Percentiles rank a stretch among this genome's conserved stretches.
Evolutionary conservation across 169 alveolate species (phyloP).

Genomic region (Hepatocystis sp.): DNA sequence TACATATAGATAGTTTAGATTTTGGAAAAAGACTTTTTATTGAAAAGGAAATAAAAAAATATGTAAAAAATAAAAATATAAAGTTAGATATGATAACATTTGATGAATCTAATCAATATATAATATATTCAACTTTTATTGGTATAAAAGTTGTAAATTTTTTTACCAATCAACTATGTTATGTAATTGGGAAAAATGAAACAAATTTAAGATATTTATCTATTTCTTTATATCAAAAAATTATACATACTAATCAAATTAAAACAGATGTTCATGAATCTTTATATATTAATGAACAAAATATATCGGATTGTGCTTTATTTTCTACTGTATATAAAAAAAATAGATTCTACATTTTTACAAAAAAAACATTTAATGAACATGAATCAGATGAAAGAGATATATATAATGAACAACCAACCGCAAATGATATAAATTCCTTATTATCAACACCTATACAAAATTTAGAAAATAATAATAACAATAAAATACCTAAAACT

Average conservation of each 20-base stretch:
- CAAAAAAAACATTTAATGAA: constrained; percentile 92
- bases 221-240: constrained; percentile 81
- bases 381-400: constrained; percentile 93
- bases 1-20: constrained; percentile 92
- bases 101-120: constrained; percentile 95
- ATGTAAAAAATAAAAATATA: constrained; percentile 78
- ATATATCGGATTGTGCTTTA: constrained; percentile 77
- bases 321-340: constrained; percentile 81
- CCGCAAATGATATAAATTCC: constrained; percentile 72
- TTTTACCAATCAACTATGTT: constrained; percentile 80
- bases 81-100: constrained; percentile 87
- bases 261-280: constrained; percentile 37
- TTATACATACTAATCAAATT: constrained; percentile 41
- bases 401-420: constrained; percentile 92
- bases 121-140: constrained; percentile 93
- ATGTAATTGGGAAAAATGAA: constrained; percentile 84
- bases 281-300: constrained; percentile 46
- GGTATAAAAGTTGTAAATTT: constrained; percentile 95
- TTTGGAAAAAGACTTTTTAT: constrained; percentile 92
- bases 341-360: constrained; percentile 91
- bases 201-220: constrained; percentile 83
- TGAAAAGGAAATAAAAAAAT: constrained; percentile 93
- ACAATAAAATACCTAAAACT: constrained; percentile 87
- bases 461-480: constrained; percentile 69
- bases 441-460: constrained; percentile 44